Evolutionary conservation across 2,329 filamentous ascomycete species (phyloP), one percentile per base, ranked within the genome.

Genomic region (Monosporascus sp.): DNA sequence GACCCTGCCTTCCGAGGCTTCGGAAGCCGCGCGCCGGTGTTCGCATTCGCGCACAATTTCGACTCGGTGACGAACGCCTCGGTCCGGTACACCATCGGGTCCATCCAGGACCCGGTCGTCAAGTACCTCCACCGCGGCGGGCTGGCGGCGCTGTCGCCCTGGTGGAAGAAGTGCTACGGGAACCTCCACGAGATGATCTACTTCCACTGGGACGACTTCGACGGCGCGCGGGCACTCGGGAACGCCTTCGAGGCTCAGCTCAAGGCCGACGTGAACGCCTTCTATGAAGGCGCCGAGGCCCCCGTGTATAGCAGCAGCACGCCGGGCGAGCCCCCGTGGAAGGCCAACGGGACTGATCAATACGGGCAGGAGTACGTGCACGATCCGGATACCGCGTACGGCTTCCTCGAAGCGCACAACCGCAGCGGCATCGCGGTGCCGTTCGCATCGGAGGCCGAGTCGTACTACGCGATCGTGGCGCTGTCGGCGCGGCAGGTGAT

Each of bases 401-500:
- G 63, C 0, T 66, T 57, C 27, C 56, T 64, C 4, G 56, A 63
- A 17, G 57, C 63, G 2, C 37, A 45, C 2, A 89, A 88, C 56
- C 74, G 88, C 37, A 63, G 57, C 6, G 64, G 63, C 3, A 43
- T 66, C 3, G 58, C 62, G 9, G 87, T 92, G 69, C 88, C 89
- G 0, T 85, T 85, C 58, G 75, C 82, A 48, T 90, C 87, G n/a
- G 89, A 88, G 11, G 85, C 87, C 0, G 78, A 84, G 51, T 85
- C 87, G 53, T 91, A 91, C 60, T 85, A 86, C 19, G 86, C 89
- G 57, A 90, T 91, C 55, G 82, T 89, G 37, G 84, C 88, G 0
- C 75, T 94, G 44, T 88, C 86, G 53, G 88, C 89, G 37, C 82
- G 89, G 27, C 89, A 94, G 64, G 86, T 89, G 5, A 79, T 94